Evolutionary conservation across 2,329 filamentous ascomycete species (phyloP).

Genomic region (Colletotrichum sp.): DNA sequence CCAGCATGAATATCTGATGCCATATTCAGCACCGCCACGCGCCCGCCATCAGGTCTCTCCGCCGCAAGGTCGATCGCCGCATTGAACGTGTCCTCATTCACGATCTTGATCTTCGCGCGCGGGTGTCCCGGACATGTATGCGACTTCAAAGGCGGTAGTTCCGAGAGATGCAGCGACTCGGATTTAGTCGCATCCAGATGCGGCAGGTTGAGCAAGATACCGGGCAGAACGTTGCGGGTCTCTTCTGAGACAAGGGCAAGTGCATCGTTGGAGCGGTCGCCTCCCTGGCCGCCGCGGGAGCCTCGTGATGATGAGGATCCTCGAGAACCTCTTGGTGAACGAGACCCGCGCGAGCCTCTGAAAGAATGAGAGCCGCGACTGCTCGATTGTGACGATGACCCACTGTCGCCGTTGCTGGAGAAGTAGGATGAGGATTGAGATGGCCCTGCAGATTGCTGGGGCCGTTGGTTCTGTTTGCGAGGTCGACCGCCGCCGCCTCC

Average conservation of each 20-base stretch:
- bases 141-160: constrained; percentile 42
- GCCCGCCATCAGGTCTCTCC: constrained; percentile 28
- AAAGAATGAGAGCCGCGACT: background rate
- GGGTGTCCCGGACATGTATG: constrained; percentile 47
- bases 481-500: background rate
- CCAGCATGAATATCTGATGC: constrained; percentile 62
- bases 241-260: constrained; percentile 43
- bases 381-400: background rate
- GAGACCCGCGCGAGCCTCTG: background rate
- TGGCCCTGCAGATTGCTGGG: background rate
- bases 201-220: constrained; percentile 49
- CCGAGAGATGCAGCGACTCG: constrained; percentile 39
- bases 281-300: background rate
- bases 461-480: constrained; percentile 1
- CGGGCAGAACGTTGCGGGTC: constrained; percentile 51
- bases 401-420: background rate
- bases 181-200: constrained; percentile 38
- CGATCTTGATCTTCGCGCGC: constrained; percentile 47
- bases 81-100: constrained; percentile 64
- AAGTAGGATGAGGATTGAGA: background rate
- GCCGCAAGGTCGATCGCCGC: constrained; percentile 50
- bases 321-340: background rate
- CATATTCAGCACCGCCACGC: constrained; percentile 70
- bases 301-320: background rate
- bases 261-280: background rate